phyloP scores from a whole-genome alignment of 441 rosid genomes.

The Theobroma grandiflorum region DNA sequence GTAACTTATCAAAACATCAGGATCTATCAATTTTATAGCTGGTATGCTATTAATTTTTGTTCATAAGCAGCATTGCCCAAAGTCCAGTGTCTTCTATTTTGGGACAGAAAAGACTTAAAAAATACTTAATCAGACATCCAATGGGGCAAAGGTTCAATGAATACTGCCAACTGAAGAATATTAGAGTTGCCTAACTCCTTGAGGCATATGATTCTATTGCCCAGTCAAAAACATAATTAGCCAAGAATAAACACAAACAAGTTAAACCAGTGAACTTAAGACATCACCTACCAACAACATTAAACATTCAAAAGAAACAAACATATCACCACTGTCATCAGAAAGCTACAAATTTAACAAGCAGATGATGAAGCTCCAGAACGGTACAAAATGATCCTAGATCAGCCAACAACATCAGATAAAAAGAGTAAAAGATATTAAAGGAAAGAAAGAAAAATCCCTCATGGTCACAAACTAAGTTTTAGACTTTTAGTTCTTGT shows the following conservation, averaged over 20 bases:
- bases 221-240: neutral
- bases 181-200: neutral
- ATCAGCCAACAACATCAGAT: neutral
- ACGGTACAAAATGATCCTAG: neutral
- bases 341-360: neutral
- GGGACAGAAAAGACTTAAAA: neutral
- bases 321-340: neutral
- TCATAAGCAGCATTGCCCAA: neutral
- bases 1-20: neutral
- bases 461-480: constrained; percentile 14
- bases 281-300: neutral
- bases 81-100: neutral
- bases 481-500: neutral
- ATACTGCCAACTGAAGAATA: neutral
- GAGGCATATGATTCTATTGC: neutral
- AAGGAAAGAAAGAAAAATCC: neutral
- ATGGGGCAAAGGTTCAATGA: neutral
- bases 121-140: neutral
- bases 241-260: constrained; percentile 9
- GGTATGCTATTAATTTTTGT: neutral
- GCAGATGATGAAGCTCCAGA: neutral
- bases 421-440: neutral
- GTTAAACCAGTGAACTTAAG: neutral
- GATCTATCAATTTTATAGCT: neutral
- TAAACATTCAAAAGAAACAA: constrained; percentile 10